Evolutionary conservation across 331 rosid genomes (phyloP).

Genomic region (Pyrus hybrid): DNA sequence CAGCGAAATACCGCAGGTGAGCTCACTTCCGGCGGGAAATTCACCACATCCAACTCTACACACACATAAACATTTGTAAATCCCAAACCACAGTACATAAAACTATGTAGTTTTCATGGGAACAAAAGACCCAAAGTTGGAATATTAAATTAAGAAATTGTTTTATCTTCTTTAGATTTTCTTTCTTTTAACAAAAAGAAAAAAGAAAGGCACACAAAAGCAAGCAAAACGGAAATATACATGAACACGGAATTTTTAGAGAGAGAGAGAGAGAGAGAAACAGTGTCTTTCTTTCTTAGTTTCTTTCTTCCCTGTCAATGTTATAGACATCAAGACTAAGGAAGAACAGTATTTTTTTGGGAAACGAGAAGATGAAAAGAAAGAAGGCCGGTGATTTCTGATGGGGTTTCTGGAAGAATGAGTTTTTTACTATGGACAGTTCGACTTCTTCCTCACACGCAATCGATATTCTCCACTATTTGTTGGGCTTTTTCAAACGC

Average conservation of each 20-base stretch:
- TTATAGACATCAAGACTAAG: conserved; percentile 39
- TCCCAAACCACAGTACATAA: background rate
- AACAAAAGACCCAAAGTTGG: background rate
- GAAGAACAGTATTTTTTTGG: conserved; percentile 40
- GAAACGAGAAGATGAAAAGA: conserved; percentile 27
- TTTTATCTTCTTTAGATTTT: background rate
- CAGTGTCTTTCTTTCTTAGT: conserved; percentile 25
- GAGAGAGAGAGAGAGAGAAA: conserved; percentile 1
- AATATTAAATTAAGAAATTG: background rate
- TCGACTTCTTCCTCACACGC: conserved; percentile 41
- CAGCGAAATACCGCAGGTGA: conserved; percentile 70
- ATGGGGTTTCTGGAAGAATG: conserved; percentile 11
- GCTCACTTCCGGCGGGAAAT: conserved; percentile 62
- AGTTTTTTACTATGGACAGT: background rate
- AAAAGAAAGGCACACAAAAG: background rate
- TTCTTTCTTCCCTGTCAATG: conserved; percentile 22
- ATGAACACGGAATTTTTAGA: background rate
- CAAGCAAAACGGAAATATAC: background rate
- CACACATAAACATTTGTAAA: background rate
- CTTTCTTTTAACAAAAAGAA: background rate
- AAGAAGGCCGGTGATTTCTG: conserved; percentile 11
- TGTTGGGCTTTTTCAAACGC: conserved; percentile 20
- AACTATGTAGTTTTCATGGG: background rate
- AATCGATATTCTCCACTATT: conserved; percentile 24
- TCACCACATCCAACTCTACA: conserved; percentile 53